Percentiles rank a stretch among this genome's conserved stretches.
phyloP scores from a whole-genome alignment of 345 rosid genomes.

The Eucalyptus regnans region DNA sequence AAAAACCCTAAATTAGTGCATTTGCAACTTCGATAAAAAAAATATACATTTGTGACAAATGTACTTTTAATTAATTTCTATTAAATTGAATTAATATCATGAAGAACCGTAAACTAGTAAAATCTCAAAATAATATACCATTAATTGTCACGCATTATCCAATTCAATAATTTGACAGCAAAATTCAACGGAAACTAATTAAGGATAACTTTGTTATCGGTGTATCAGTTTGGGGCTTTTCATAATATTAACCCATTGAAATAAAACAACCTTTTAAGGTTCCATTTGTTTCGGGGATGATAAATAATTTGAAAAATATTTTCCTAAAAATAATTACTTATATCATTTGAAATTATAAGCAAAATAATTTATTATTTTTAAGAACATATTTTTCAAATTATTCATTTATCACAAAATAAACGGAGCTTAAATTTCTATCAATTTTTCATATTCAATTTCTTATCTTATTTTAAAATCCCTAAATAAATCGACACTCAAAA shows the following conservation, averaged over 20 bases:
- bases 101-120: rapidly evolving
- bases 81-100: rapidly evolving
- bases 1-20: too few relatives aligned
- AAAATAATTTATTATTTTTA: neutral
- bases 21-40: too few relatives aligned
- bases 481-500: neutral
- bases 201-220: rapidly evolving
- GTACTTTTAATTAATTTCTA: rapidly evolving
- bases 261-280: too few relatives aligned
- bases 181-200: rapidly evolving
- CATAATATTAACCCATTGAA: too few relatives aligned
- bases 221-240: rapidly evolving
- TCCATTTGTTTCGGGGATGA: too few relatives aligned
- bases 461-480: neutral
- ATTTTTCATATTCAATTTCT: neutral
- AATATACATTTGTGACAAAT: too few relatives aligned
- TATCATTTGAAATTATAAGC: neutral
- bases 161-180: rapidly evolving
- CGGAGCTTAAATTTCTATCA: neutral
- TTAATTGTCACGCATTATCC: too few relatives aligned
- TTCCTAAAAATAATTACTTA: neutral
- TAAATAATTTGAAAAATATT: neutral
- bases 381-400: neutral
- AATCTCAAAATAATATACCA: rapidly evolving
- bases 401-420: neutral